Evolutionary conservation across 2,329 filamentous ascomycete genomes (phyloP).

Genomic region (Zopfia rhizophila): DNA sequence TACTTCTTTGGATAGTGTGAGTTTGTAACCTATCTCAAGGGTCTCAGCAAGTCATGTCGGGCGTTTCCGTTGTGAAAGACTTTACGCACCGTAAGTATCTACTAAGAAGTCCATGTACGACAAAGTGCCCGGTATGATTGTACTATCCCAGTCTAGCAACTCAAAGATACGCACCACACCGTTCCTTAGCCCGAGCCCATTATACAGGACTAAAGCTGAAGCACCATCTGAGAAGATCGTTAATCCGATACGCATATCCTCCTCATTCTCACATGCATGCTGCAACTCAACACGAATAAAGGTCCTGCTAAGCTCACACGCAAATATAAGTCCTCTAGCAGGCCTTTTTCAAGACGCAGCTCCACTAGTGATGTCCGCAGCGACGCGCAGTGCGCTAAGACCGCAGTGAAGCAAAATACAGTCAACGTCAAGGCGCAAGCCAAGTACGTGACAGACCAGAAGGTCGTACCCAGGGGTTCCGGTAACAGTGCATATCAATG

Average conservation of each 20-base stretch:
- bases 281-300: constrained; percentile 73
- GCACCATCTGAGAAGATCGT: constrained; percentile 77
- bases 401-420: constrained; percentile 51
- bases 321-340: constrained; percentile 72
- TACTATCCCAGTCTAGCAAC: constrained; percentile 73
- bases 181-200: constrained; percentile 63
- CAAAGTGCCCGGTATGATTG: constrained; percentile 70
- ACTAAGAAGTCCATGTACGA: constrained; percentile 73
- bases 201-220: constrained; percentile 72
- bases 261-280: constrained; percentile 58
- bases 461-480: constrained; percentile 53
- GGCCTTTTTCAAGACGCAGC: constrained; percentile 67
- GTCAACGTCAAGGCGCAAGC: constrained; percentile 41
- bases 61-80: not conserved
- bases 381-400: constrained; percentile 50
- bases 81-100: constrained; percentile 65
- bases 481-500: constrained; percentile 51
- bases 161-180: constrained; percentile 61
- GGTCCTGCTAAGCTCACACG: constrained; percentile 65
- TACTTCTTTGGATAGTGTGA: constrained; percentile 33
- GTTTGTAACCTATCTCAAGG: constrained; percentile 12
- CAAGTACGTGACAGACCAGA: constrained; percentile 46
- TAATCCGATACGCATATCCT: constrained; percentile 72
- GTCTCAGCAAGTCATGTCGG: constrained; percentile 8
- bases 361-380: constrained; percentile 73